Percentiles rank a stretch among this genome's conserved stretches.
Conservation (phyloP, 148 eudicot species). For the Diospyros kaki region DNA sequence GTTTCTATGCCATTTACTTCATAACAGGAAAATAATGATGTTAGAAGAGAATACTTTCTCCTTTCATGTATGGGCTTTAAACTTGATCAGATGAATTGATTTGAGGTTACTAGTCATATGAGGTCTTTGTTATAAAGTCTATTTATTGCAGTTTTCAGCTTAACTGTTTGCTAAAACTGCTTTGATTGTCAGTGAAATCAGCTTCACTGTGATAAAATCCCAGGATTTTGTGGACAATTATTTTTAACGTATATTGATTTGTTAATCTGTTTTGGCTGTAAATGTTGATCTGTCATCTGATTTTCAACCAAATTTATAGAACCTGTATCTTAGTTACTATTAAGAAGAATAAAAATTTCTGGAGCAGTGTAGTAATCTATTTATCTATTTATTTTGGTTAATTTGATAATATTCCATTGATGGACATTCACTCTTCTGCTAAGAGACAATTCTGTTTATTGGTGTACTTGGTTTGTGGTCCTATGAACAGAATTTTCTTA, state of each 20-base stretch:
- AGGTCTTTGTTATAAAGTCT: too few relatives aligned
- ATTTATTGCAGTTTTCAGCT: not conserved
- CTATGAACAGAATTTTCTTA: not conserved
- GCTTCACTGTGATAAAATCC: too few relatives aligned
- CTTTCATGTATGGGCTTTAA: not conserved
- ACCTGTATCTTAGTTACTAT: not conserved
- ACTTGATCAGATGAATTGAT: not conserved
- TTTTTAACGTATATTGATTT: not conserved
- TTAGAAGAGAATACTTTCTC: too few relatives aligned
- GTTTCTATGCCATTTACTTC: too few relatives aligned
- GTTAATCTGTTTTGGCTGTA: too few relatives aligned
- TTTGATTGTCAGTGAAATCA: not conserved
- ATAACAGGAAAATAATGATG: too few relatives aligned
- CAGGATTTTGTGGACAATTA: not conserved
- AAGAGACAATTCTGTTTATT: not conserved
- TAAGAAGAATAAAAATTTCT: not conserved
- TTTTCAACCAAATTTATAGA: not conserved
- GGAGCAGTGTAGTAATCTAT: not conserved
- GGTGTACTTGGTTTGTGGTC: not conserved
- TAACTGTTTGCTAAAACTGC: not conserved
- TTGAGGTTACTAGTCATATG: not conserved
- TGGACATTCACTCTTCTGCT: not conserved
- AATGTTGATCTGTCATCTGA: not conserved
- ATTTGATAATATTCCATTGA: too few relatives aligned
- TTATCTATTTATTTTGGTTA: not conserved